A percentile compares a stretch with the other conserved stretches of the same genome.
These are phyloP conservation scores for Camellia oleifera DNA, from an alignment of 179 eudicot species.

Conservation along the genomic window DNA sequence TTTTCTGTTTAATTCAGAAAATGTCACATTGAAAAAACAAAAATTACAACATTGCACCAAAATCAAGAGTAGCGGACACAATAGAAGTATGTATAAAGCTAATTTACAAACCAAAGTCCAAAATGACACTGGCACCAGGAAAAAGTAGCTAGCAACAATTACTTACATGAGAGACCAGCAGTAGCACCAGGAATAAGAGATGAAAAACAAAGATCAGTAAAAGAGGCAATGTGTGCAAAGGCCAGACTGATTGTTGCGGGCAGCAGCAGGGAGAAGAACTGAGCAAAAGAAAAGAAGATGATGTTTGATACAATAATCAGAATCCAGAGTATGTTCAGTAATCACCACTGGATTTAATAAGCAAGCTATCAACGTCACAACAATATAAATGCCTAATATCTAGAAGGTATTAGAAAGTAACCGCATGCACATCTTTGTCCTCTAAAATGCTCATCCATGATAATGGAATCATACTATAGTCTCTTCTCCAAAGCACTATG, in stretches of 20 bases:
- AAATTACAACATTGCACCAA: not conserved
- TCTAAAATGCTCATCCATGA: not conserved
- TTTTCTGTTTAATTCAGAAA: too few species aligned
- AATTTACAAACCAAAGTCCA: too few species aligned
- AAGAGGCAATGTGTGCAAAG: slow-evolving; percentile 18
- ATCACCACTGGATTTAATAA: not conserved
- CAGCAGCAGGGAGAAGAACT: slow-evolving; percentile 18
- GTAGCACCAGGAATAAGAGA: slow-evolving; percentile 22
- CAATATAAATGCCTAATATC: not conserved
- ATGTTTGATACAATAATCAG: not conserved
- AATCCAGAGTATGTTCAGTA: not conserved
- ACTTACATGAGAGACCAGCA: slow-evolving; percentile 21
- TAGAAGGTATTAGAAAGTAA: not conserved
- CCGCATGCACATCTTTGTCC: slow-evolving; percentile 15
- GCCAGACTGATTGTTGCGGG: slow-evolving; percentile 18
- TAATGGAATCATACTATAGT: not conserved
- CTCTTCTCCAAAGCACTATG: slow-evolving; percentile 12
- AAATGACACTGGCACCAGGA: too few species aligned
- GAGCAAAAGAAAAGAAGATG: not conserved
- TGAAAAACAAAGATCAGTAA: slow-evolving; percentile 19
- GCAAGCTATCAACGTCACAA: not conserved
- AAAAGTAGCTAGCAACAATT: not conserved
- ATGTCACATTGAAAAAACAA: not conserved
- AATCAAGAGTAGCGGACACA: not conserved
- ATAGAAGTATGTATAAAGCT: too few species aligned